A percentile compares a stretch with the other conserved stretches of the same genome.
phyloP scores from a whole-genome alignment of 2,329 filamentous ascomycete species.

The Lasiodiplodia hormozganensis region DNA sequence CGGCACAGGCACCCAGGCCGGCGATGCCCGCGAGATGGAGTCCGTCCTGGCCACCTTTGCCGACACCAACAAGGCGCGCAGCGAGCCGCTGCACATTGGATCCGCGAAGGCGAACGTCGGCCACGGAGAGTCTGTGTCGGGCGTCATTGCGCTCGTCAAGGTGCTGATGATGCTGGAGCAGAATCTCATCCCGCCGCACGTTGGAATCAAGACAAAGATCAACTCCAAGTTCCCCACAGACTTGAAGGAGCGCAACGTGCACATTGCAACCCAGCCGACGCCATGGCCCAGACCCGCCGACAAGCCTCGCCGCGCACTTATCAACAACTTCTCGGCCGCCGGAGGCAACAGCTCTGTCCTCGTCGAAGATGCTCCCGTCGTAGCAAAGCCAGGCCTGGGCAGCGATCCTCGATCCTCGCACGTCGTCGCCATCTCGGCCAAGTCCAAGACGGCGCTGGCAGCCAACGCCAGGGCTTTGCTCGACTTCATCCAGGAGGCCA shows the following conservation, averaged over 20 bases:
- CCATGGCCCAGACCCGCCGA: constrained; percentile 39
- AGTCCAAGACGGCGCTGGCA: constrained; percentile 30
- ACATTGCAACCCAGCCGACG: constrained; percentile 62
- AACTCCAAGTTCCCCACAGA: constrained; percentile 67
- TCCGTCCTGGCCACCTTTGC: constrained; percentile 36
- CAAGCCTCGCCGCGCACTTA: constrained; percentile 30
- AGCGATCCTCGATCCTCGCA: constrained; percentile 33
- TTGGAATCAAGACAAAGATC: constrained; percentile 70
- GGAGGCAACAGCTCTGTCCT: constrained; percentile 46
- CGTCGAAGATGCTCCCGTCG: constrained; percentile 33
- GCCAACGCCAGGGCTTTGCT: constrained; percentile 31
- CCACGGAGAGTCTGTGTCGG: constrained; percentile 45
- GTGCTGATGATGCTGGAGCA: constrained; percentile 45
- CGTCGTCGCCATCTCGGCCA: constrained; percentile 34
- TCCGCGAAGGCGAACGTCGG: constrained; percentile 45
- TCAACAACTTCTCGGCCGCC: constrained; percentile 49
- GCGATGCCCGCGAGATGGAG: constrained; percentile 35
- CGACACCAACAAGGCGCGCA: constrained; percentile 1
- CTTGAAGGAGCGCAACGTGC: constrained; percentile 63
- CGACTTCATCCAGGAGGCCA: constrained; percentile 29
- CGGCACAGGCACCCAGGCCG: constrained; percentile 42
- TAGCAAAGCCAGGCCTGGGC: too few species aligned
- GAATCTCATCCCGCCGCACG: constrained; percentile 62
- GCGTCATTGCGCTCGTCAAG: constrained; percentile 43
- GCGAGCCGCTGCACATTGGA: constrained; percentile 37